phyloP scores from a whole-genome alignment of 108 stramenopile genomes.

The Stephanodiscus triporus region DNA sequence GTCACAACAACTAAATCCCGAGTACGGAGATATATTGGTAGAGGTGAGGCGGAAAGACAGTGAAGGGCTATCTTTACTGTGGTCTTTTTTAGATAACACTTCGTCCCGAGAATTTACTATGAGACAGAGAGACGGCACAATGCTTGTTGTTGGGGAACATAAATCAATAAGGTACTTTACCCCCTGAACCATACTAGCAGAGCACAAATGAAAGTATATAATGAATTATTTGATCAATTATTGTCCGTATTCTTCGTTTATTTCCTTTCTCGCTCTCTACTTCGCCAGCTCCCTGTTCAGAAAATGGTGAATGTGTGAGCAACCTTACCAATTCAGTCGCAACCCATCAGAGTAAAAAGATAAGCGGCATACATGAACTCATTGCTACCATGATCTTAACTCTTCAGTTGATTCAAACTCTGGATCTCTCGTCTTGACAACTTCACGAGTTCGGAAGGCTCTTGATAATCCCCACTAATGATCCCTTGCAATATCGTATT shows the following conservation, averaged over 20 bases:
- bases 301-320: background rate
- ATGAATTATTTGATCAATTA: background rate
- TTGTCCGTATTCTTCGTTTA: background rate
- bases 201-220: too few species aligned
- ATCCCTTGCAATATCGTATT: conserved; percentile 52
- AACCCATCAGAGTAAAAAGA: background rate
- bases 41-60: too few species aligned
- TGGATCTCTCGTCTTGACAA: conserved; percentile 49
- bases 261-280: background rate
- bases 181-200: too few species aligned
- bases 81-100: too few species aligned
- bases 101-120: too few species aligned
- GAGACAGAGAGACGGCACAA: too few species aligned
- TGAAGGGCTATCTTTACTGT: too few species aligned
- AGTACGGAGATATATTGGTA: too few species aligned
- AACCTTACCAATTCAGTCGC: background rate
- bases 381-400: background rate
- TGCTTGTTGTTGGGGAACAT: too few species aligned
- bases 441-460: conserved; percentile 49
- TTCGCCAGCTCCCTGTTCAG: background rate
- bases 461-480: conserved; percentile 46
- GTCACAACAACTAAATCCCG: too few species aligned
- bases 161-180: too few species aligned
- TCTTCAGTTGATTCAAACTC: conserved; percentile 39
- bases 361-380: background rate